These are phyloP conservation scores for Hymenoscyphus infarciens DNA, from an alignment of 2,329 filamentous ascomycete genomes.

Conservation along the genomic window DNA sequence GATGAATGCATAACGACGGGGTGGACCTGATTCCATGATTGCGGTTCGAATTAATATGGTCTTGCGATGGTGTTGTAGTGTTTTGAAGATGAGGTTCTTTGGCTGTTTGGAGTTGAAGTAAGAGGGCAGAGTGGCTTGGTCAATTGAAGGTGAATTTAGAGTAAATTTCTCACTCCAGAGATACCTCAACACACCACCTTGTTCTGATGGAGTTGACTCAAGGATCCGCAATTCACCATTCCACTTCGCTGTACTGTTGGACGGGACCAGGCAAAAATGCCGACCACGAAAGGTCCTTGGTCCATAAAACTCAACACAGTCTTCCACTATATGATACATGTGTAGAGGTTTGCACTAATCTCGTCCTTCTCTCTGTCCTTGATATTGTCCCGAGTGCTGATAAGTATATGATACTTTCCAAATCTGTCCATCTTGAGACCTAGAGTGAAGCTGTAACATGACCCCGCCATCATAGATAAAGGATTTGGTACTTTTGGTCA, in stretches of 20 bases:
- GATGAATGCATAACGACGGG: constrained; percentile 8
- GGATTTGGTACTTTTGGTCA: not conserved
- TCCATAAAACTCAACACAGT: too few species aligned
- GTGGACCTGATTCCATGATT: not conserved
- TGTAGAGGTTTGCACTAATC: too few species aligned
- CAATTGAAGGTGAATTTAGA: not conserved
- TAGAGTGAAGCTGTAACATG: not conserved
- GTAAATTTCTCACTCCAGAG: not conserved
- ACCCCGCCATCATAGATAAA: too few species aligned
- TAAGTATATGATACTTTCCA: not conserved
- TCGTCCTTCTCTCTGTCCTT: too few species aligned
- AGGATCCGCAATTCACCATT: too few species aligned
- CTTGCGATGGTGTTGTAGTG: not conserved
- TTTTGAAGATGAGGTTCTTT: not conserved
- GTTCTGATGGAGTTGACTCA: too few species aligned
- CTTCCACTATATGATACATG: too few species aligned
- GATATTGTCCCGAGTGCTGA: not conserved
- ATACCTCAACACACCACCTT: not conserved
- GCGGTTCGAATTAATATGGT: not conserved
- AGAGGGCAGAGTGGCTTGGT: not conserved
- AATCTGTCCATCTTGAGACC: not conserved
- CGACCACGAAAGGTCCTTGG: too few species aligned
- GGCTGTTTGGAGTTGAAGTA: not conserved
- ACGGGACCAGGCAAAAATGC: too few species aligned
- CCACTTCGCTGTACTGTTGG: too few species aligned